phyloP scores from a whole-genome alignment of 148 eudicot genomes.

The Chenopodium suecicum region DNA sequence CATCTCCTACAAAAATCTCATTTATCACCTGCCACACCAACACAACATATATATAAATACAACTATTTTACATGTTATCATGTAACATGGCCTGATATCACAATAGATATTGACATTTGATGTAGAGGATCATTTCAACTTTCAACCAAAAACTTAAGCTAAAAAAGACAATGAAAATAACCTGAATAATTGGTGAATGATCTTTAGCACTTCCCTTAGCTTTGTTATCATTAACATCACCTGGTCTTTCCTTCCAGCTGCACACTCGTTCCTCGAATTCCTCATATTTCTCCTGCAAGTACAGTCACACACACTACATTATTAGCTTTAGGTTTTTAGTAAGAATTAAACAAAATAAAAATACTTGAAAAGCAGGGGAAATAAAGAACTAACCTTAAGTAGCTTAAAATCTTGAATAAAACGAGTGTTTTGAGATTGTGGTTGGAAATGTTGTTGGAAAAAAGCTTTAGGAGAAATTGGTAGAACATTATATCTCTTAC shows the following conservation, averaged over 20 bases:
- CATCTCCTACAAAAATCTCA: slow-evolving; percentile 13
- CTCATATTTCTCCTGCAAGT: slow-evolving; percentile 49
- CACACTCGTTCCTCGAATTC: slow-evolving; percentile 34
- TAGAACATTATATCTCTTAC: too few relatives aligned
- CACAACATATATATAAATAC: background rate
- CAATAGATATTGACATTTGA: too few relatives aligned
- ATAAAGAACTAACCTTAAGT: slow-evolving; percentile 34
- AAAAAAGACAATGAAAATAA: background rate
- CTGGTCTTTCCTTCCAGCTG: slow-evolving; percentile 24
- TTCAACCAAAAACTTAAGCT: too few relatives aligned
- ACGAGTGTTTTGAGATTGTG: slow-evolving; percentile 18
- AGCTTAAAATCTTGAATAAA: slow-evolving; percentile 40
- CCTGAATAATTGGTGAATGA: slow-evolving; percentile 37
- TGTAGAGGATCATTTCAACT: too few relatives aligned
- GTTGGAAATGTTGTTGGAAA: slow-evolving; percentile 25
- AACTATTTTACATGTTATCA: background rate
- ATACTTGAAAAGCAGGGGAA: too few relatives aligned
- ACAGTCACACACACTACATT: background rate
- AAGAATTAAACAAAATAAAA: too few relatives aligned
- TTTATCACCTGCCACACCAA: slow-evolving; percentile 39
- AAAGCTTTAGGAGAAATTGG: slow-evolving; percentile 51
- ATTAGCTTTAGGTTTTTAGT: too few relatives aligned
- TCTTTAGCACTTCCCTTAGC: slow-evolving; percentile 18
- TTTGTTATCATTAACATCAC: slow-evolving; percentile 9
- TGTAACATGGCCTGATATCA: too few relatives aligned